phyloP scores from a whole-genome alignment of 2,329 filamentous ascomycete species.

The Beauveria rudraprayagi region DNA sequence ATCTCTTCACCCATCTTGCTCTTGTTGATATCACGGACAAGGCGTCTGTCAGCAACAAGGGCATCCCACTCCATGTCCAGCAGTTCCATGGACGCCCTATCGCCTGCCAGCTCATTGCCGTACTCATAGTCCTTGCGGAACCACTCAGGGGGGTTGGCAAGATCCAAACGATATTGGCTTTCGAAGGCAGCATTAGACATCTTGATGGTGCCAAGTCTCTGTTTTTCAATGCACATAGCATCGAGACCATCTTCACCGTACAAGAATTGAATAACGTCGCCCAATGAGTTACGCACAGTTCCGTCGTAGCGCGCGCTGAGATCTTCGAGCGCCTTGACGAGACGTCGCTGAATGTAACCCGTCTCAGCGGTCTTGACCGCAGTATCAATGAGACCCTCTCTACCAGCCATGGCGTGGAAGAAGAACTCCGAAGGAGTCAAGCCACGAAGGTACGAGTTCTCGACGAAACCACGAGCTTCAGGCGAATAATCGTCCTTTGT shows the following conservation, averaged over 20 bases:
- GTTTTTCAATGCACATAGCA: slow-evolving; percentile 87
- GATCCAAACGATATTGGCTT: slow-evolving; percentile 74
- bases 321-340: slow-evolving; percentile 97
- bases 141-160: slow-evolving; percentile 50
- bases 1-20: slow-evolving; percentile 69
- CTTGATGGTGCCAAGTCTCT: slow-evolving; percentile 78
- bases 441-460: slow-evolving; percentile 96
- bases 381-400: slow-evolving; percentile 98
- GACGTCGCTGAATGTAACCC: slow-evolving; percentile 95
- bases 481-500: slow-evolving; percentile 99
- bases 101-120: slow-evolving; percentile 76
- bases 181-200: slow-evolving; percentile 72
- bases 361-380: slow-evolving; percentile 99
- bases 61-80: slow-evolving; percentile 85
- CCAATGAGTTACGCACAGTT: slow-evolving; percentile 92
- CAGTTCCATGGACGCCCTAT: slow-evolving; percentile 77
- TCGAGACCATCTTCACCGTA: slow-evolving; percentile 97
- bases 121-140: slow-evolving; percentile 59
- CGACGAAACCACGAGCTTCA: slow-evolving; percentile 92
- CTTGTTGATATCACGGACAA: slow-evolving; percentile 61
- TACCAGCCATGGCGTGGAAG: slow-evolving; percentile 99
- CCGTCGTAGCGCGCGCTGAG: slow-evolving; percentile 97
- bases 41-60: slow-evolving; percentile 63
- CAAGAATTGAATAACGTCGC: slow-evolving; percentile 93
- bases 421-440: slow-evolving; percentile 96